Percentiles rank a stretch among this genome's conserved stretches.
These are phyloP conservation scores for Limonium bicolor DNA, from an alignment of 148 eudicot species.

Conservation along the genomic window DNA sequence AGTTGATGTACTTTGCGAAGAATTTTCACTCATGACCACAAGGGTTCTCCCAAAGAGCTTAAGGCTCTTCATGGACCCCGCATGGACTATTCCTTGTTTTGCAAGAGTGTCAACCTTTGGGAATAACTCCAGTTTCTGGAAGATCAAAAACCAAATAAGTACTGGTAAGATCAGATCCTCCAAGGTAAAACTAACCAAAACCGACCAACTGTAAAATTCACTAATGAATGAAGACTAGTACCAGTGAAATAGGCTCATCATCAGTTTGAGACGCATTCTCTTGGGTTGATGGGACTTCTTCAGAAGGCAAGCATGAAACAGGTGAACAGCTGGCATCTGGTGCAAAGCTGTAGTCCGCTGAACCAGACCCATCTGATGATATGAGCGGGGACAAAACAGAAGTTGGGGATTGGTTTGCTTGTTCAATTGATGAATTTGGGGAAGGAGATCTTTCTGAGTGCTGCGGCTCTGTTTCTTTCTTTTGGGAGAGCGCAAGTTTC, in stretches of 20 bases:
- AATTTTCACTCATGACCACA: constrained; percentile 16
- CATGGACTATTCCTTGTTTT: constrained; percentile 18
- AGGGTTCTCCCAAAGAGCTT: constrained; percentile 80
- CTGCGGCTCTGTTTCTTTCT: constrained; percentile 20
- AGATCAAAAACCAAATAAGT: constrained; percentile 1
- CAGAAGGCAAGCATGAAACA: constrained; percentile 23
- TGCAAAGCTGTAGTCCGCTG: constrained; percentile 19
- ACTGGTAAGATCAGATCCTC: neutral
- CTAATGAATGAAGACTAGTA: constrained; percentile 7
- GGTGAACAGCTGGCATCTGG: constrained; percentile 34
- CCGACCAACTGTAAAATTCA: neutral
- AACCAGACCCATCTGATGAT: constrained; percentile 34
- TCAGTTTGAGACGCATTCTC: constrained; percentile 15
- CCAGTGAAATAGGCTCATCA: constrained; percentile 29
- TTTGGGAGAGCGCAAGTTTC: constrained; percentile 26
- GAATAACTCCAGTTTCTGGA: constrained; percentile 44
- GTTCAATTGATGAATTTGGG: constrained; percentile 28
- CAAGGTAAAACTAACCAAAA: neutral
- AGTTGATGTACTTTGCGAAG: neutral
- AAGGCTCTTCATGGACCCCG: constrained; percentile 25
- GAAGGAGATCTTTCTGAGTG: constrained; percentile 27
- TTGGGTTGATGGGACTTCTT: constrained; percentile 13
- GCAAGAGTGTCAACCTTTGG: constrained; percentile 15
- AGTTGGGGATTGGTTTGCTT: constrained; percentile 60
- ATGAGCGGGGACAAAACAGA: constrained; percentile 53